Evolutionary conservation across 2,329 filamentous ascomycete genomes (phyloP).

Genomic region (Diplocarpon rosae): DNA sequence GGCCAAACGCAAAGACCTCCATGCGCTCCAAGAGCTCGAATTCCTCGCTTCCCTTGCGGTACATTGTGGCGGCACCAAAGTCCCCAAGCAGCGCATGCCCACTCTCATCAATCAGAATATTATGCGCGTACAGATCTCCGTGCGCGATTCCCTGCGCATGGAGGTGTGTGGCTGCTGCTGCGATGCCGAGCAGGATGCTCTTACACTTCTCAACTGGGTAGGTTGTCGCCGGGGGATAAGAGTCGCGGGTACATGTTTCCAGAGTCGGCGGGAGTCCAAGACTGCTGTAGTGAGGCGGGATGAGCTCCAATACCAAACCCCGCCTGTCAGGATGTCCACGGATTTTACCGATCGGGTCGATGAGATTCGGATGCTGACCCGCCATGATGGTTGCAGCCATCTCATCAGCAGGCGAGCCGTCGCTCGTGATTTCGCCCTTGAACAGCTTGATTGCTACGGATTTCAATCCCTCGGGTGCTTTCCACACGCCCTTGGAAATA

Average conservation of each 20-base stretch:
- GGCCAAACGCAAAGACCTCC: slow-evolving; percentile 37
- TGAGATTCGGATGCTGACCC: slow-evolving; percentile 36
- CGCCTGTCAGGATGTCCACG: slow-evolving; percentile 30
- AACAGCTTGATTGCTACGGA: slow-evolving; percentile 39
- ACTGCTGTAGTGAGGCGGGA: slow-evolving; percentile 33
- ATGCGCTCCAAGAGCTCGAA: slow-evolving; percentile 30
- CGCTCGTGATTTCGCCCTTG: slow-evolving; percentile 35
- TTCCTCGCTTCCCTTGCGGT: slow-evolving; percentile 23
- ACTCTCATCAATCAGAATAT: slow-evolving; percentile 32
- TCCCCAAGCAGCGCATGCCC: slow-evolving; percentile 37
- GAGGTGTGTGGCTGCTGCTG: slow-evolving; percentile 34
- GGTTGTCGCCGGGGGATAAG: slow-evolving; percentile 27
- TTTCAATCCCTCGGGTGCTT: slow-evolving; percentile 22
- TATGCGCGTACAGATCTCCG: slow-evolving; percentile 38
- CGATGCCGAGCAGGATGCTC: slow-evolving; percentile 31
- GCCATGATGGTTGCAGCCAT: slow-evolving; percentile 37
- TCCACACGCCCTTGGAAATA: slow-evolving; percentile 34
- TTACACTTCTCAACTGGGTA: slow-evolving; percentile 27
- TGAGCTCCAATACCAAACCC: slow-evolving; percentile 37
- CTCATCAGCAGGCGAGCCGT: slow-evolving; percentile 38
- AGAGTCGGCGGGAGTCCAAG: slow-evolving; percentile 35
- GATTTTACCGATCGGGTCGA: slow-evolving; percentile 35
- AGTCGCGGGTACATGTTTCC: slow-evolving; percentile 36
- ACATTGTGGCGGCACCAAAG: slow-evolving; percentile 38
- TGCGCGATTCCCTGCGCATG: slow-evolving; percentile 34